Conservation (phyloP, 257 asterid genomes). For the Plectranthus barbatus region DNA sequence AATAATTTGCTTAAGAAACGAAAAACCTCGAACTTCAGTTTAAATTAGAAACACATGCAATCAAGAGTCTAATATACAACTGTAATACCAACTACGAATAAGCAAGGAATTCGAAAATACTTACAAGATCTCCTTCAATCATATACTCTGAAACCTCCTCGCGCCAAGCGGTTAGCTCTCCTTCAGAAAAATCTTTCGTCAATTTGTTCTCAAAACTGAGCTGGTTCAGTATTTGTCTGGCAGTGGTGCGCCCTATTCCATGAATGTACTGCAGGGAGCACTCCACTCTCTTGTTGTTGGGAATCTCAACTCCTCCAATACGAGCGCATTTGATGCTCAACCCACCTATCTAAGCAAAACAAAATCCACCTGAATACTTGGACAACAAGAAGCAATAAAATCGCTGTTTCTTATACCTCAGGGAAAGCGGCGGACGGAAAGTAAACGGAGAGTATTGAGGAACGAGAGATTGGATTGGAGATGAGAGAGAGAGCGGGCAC, state of each 20-base stretch:
- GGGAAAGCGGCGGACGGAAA: slow-evolving; percentile 38
- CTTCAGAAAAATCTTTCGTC: slow-evolving; percentile 80
- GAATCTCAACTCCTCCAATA: slow-evolving; percentile 97
- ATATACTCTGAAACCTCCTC: slow-evolving; percentile 86
- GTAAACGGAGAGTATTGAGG: slow-evolving; percentile 22
- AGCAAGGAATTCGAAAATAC: background rate
- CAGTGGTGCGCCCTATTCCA: slow-evolving; percentile 77
- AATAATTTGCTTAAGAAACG: too few relatives aligned
- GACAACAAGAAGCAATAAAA: background rate
- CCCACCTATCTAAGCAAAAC: slow-evolving; percentile 50
- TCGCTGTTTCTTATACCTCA: slow-evolving; percentile 33
- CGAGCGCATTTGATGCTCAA: slow-evolving; percentile 81
- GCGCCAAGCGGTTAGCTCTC: slow-evolving; percentile 81
- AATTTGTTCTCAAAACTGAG: slow-evolving; percentile 65
- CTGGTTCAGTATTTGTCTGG: slow-evolving; percentile 63
- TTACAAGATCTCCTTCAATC: slow-evolving; percentile 96
- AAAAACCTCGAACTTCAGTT: too few relatives aligned
- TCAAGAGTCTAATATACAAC: too few relatives aligned
- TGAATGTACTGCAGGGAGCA: slow-evolving; percentile 88
- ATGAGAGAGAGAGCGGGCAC: slow-evolving; percentile 60
- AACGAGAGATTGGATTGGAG: slow-evolving; percentile 34
- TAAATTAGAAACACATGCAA: too few relatives aligned
- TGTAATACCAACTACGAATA: too few relatives aligned
- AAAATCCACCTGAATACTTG: background rate
- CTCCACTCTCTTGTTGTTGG: slow-evolving; percentile 88